Conservation (phyloP, 2,329 filamentous ascomycete genomes). For the Fusarium setosum region DNA sequence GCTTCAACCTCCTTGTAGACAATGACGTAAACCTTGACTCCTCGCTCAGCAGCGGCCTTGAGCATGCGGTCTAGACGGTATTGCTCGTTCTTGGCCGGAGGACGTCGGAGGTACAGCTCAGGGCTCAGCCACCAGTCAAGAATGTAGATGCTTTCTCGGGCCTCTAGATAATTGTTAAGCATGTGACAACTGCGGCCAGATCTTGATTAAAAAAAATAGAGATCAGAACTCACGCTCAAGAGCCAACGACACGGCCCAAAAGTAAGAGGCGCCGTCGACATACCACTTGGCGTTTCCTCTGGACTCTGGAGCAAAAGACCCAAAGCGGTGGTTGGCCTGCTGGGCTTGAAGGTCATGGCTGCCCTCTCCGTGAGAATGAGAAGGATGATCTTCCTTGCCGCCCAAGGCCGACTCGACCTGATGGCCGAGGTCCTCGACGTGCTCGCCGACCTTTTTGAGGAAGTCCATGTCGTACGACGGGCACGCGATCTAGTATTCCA, state of each 20-base stretch:
- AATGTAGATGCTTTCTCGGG: constrained; percentile 83
- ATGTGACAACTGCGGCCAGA: constrained; percentile 16
- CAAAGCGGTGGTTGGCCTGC: constrained; percentile 64
- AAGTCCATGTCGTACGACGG: constrained; percentile 44
- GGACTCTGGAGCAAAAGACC: constrained; percentile 79
- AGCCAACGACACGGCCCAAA: constrained; percentile 85
- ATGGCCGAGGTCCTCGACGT: constrained; percentile 45
- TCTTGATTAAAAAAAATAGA: neutral
- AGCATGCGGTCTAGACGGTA: constrained; percentile 89
- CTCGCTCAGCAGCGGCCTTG: constrained; percentile 82
- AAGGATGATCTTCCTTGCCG: constrained; percentile 55
- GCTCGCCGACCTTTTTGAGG: constrained; percentile 48
- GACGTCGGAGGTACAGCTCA: constrained; percentile 86
- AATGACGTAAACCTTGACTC: constrained; percentile 86
- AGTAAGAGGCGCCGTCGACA: constrained; percentile 85
- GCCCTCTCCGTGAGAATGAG: constrained; percentile 57
- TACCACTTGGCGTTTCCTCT: constrained; percentile 87
- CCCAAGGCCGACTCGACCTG: constrained; percentile 39
- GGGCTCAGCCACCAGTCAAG: constrained; percentile 92
- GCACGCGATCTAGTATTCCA: constrained; percentile 6
- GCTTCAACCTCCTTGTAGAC: constrained; percentile 93
- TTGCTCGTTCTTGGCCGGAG: constrained; percentile 82
- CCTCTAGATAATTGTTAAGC: constrained; percentile 57
- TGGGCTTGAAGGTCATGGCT: constrained; percentile 56
- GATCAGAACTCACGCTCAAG: constrained; percentile 66